Evolutionary conservation across 148 eudicot species (phyloP).

Genomic region (Arctostaphylos glauca): DNA sequence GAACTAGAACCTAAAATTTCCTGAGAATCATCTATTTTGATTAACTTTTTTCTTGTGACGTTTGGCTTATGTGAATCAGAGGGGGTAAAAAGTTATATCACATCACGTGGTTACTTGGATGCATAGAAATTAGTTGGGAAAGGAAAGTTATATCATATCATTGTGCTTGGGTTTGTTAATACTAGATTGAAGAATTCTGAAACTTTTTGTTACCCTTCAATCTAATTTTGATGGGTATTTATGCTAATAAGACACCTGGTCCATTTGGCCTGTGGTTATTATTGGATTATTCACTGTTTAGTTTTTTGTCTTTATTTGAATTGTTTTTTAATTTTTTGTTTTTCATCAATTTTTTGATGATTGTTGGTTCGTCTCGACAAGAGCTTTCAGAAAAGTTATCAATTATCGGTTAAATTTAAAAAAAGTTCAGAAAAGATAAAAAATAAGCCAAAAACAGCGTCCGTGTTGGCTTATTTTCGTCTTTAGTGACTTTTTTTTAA

Average conservation of each 20-base stretch:
- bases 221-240: not conserved
- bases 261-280: too few relatives aligned
- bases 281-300: too few relatives aligned
- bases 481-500: too few relatives aligned
- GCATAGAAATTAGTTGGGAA: not conserved
- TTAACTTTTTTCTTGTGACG: not conserved
- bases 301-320: too few relatives aligned
- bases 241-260: not conserved
- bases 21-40: not conserved
- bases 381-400: too few relatives aligned
- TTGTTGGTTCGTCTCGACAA: too few relatives aligned
- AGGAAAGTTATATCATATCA: not conserved
- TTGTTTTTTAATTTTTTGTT: too few relatives aligned
- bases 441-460: too few relatives aligned
- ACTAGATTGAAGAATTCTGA: not conserved
- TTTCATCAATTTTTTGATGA: too few relatives aligned
- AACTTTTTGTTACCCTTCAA: not conserved
- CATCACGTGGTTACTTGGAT: not conserved
- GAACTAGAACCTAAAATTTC: not conserved
- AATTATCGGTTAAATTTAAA: too few relatives aligned
- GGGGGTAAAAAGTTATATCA: not conserved
- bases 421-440: too few relatives aligned
- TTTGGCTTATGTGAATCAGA: not conserved
- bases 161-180: not conserved
- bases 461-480: too few relatives aligned